phyloP scores from a whole-genome alignment of 805 yeast species.

The Starmerella sirachaensis region DNA sequence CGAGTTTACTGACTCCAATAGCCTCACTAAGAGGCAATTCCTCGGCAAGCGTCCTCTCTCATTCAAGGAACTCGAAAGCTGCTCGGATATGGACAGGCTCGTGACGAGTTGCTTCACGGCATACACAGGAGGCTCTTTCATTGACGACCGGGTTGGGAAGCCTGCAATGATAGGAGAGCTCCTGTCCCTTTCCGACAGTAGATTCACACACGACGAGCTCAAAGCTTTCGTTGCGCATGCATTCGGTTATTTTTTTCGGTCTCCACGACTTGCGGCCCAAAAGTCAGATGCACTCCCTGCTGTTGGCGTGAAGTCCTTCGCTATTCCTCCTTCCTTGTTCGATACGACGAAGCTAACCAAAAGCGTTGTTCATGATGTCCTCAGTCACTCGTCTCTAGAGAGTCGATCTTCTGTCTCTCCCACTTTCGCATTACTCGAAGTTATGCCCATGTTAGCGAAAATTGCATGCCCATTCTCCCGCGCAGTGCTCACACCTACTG shows the following conservation, averaged over 20 bases:
- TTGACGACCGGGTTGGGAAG: slow-evolving; percentile 38
- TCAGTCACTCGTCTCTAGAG: slow-evolving; percentile 16
- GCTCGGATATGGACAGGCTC: slow-evolving; percentile 49
- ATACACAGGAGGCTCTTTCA: slow-evolving; percentile 48
- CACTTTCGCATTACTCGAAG: slow-evolving; percentile 21
- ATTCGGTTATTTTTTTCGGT: slow-evolving; percentile 49
- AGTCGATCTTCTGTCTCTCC: slow-evolving; percentile 14
- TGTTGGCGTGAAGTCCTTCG: slow-evolving; percentile 7
- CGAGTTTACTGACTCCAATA: slow-evolving; percentile 32
- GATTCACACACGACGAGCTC: slow-evolving; percentile 8
- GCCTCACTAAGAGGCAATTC: slow-evolving; percentile 52
- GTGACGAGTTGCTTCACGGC: slow-evolving; percentile 54
- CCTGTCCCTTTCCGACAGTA: slow-evolving; percentile 55
- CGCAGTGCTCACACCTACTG: slow-evolving; percentile 10
- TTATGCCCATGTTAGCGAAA: slow-evolving; percentile 25
- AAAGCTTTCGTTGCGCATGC: slow-evolving; percentile 33
- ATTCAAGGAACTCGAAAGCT: slow-evolving; percentile 37
- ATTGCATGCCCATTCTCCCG: slow-evolving; percentile 24
- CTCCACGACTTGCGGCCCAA: slow-evolving; percentile 25
- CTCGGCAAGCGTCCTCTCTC: slow-evolving; percentile 38
- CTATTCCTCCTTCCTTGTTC: slow-evolving; percentile 16
- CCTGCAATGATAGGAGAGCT: slow-evolving; percentile 61
- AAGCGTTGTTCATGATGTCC: slow-evolving; percentile 26
- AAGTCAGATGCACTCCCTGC: not conserved
- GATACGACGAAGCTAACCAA: slow-evolving; percentile 26